Base-by-base conservation (phyloP, 371 early-diverging fungal genomes). In the Rhizopus sp. region DNA sequence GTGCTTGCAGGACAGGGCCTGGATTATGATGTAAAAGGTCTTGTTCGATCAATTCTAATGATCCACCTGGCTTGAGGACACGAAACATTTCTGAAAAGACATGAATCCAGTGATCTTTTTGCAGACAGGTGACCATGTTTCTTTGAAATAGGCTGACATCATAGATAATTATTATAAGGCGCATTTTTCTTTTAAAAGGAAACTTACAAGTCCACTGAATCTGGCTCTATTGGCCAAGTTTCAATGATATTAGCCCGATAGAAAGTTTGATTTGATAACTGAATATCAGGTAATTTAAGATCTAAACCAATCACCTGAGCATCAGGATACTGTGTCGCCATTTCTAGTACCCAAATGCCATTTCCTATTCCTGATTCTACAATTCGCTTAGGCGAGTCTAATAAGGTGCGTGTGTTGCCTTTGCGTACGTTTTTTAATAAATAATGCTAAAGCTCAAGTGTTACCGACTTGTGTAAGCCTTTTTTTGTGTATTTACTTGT, bases 301-400 rank as follows among this genome's bases (percentile, higher is more conserved):
- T 86, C 85, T 7, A 86, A 58, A 13, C 83, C 87, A 39, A 77
- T 55, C 30, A 86, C 68, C 38, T 81, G 69, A 33, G 75, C 63
- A 7, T 71, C 55, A 1, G 73, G 69, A 44, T 69, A 73, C 46
- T 82, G 73, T 5, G 66, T 56, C 9, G 85, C 81, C 81, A 85
- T 82, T 64, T 87, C 87, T n/a, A 84, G 54, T 3, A 83, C 76
- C 86, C 86, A 86, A 51, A 79, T 76, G 42, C 70, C 70, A 66
- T 78, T 71, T 49, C 81, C 83, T 37, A 76, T 77, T 34, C 82
- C 85, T 16, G 72, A 66, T 51, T 82, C 81, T 44, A 84, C 66
- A 59, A 84, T 75, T 37, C 74, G 68, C 31, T 60, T 63, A 23
- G 72, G 64, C 0, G 72, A 61, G 2, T 77, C 63, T 12, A 78